A percentile compares a stretch with the other conserved stretches of the same genome.
phyloP scores from a whole-genome alignment of 208 protist genomes.

The Borovskyia barvae region DNA sequence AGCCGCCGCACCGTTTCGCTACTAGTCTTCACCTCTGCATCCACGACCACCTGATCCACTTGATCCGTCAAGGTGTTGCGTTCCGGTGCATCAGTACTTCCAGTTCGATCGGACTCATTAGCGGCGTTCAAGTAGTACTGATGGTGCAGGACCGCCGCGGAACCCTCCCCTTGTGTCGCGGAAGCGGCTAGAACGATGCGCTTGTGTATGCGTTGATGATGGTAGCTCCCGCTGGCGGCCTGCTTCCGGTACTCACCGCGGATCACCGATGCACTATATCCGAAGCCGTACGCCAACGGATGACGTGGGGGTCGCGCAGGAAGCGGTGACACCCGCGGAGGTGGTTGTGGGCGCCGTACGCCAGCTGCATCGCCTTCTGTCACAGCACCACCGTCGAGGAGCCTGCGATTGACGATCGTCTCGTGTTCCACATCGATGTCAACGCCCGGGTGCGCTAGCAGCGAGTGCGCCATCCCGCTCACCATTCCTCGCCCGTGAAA shows the following conservation, averaged over 20 bases:
- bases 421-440: conserved; percentile 2
- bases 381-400: not conserved
- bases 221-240: not conserved
- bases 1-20: too few species aligned
- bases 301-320: conserved; percentile 1
- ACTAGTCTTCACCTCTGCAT: too few species aligned
- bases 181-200: conserved; percentile 6
- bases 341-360: not conserved
- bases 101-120: too few species aligned
- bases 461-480: too few species aligned
- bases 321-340: not conserved
- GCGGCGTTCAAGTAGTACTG: not conserved
- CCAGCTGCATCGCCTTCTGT: not conserved
- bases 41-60: too few species aligned
- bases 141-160: not conserved
- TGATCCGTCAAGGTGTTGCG: too few species aligned
- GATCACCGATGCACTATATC: not conserved
- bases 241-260: not conserved
- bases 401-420: conserved; percentile 9
- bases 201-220: not conserved
- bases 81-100: too few species aligned
- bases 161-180: not conserved
- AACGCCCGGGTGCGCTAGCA: not conserved
- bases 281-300: not conserved
- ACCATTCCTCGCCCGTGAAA: too few species aligned